Evolutionary conservation across 257 asterid species (phyloP), one percentile per base, ranked within the genome.

Genomic region (Pogostemon cablin): DNA sequence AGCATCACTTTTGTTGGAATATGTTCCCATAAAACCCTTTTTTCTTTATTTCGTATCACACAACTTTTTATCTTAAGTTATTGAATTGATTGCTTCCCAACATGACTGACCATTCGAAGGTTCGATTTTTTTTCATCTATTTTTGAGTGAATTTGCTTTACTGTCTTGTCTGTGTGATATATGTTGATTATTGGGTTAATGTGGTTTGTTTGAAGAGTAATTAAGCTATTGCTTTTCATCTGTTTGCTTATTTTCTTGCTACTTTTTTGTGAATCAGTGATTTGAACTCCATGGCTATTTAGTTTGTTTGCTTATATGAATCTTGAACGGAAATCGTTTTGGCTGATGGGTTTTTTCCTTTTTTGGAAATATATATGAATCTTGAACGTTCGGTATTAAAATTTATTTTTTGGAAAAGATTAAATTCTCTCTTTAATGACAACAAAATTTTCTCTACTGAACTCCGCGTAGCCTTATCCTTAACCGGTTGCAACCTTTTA

Each of bases 71-170:
- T 47, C 64, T 75, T 62, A 70, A 76, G 9, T 59, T 52, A 48
- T 67, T 56, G 62, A 52, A 41, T 83, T 79, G 50, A 54, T 72
- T 74, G 73, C 78, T 74, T 72, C 67, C 56, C 81, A 67, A 62
- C 72, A 90, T 88, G 97, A 68, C 80, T 63, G 88, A 81, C 77
- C 80, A 88, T 72, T 65, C 91, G 25, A 81, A 86, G 91, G 97
- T 90, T 35, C 15, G 86, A 44, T 59, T 59, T 67, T 44, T 53
- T 53, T 67, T 44, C 63, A 15, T 37, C 48, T 56, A 49, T 6
- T 7, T 57, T 34, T 5, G 53, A 20, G 63, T 65, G 4, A 37
- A 37, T 52, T 67, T 62, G 65, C 38, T 72, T 48, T 61, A 39
- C 12, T 65, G 1, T 47, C 43, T 46, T 42, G 32, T 9, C 54